Evolutionary conservation across 2,329 filamentous ascomycete species (phyloP).

Genomic region (Colletotrichum costaricense): DNA sequence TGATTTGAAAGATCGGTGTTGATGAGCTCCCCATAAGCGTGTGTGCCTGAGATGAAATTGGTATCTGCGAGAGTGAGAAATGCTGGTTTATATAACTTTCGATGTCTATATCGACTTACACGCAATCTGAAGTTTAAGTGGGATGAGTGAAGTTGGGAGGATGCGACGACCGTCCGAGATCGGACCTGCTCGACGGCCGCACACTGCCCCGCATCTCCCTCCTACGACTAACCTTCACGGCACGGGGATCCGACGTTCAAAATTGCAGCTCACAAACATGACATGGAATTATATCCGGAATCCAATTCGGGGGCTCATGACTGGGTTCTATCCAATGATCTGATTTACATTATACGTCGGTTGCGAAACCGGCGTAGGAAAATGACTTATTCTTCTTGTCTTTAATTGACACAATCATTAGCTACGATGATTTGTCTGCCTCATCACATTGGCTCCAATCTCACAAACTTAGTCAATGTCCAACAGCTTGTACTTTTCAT

Average conservation of each 20-base stretch:
- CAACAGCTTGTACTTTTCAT: slow-evolving; percentile 63
- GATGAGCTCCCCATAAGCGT: neutral
- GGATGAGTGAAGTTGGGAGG: neutral
- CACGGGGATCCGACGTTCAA: neutral
- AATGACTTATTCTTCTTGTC: neutral
- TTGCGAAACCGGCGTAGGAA: slow-evolving; percentile 6
- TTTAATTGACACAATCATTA: neutral
- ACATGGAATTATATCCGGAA: neutral
- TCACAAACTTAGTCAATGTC: slow-evolving; percentile 54
- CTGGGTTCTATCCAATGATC: neutral
- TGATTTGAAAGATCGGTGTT: neutral
- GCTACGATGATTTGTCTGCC: neutral
- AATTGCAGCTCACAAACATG: no score
- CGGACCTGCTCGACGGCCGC: slow-evolving; percentile 27
- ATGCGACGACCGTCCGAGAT: slow-evolving; percentile 32
- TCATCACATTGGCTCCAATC: no score
- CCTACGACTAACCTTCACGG: neutral
- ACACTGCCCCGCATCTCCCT: slow-evolving; percentile 2
- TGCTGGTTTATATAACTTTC: neutral
- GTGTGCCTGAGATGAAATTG: neutral
- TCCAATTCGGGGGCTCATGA: neutral
- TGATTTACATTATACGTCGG: neutral
- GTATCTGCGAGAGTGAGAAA: neutral
- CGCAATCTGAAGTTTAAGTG: slow-evolving; percentile 34
- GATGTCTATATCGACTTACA: slow-evolving; percentile 10